Base-by-base conservation (phyloP, 768 basidiomycete genomes). In the Termitomyces sp. region DNA sequence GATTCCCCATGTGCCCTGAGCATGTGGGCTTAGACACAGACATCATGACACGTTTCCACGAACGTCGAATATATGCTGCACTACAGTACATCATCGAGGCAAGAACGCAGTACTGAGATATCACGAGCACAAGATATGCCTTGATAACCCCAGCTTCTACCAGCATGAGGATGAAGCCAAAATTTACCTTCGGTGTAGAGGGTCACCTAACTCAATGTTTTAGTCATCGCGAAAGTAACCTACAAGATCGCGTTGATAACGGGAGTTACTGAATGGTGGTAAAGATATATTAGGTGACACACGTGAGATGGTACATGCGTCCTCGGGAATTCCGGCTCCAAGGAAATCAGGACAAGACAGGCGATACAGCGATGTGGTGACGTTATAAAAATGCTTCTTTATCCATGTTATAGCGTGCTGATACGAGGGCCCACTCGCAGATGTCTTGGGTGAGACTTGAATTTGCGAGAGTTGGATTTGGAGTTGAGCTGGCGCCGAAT, bases 211-310 rank as follows among this genome's bases (percentile, higher is more conserved):
- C 32, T 57, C 32, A 9, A 30, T 24, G 9, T 14, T 57, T 30
- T 16, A n/a, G 7, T n/a, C 40, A n/a, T 16, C 8, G 47, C 18
- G 38, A 45, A 45, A 44, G 42, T 57, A 43, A 57, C 16, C 20
- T 45, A 51, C 49, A 51, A 45, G n/a, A 36, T 26, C 38, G 50
- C 14, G 49, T 51, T 45, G 49, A 51, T 51, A 51, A 57, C 51
- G 35, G 48, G 42, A 56, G 28, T 42, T 56, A 30, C 8, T 56
- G 26, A 24, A 50, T 32, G 40, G 20, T 43, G 30, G 24, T 26
- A 4, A 24, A 35, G 42, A 30, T 5, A 30, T 33, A 51, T 57
- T 50, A 45, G 56, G 35, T 52, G 49, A 57, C 24, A 44, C 4
- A 44, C 14, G 42, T 36, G 5, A 33, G 14, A 30, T 22, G 16